phyloP scores from a whole-genome alignment of 1,284 basidiomycete species.

The Papiliotrema laurentii region DNA sequence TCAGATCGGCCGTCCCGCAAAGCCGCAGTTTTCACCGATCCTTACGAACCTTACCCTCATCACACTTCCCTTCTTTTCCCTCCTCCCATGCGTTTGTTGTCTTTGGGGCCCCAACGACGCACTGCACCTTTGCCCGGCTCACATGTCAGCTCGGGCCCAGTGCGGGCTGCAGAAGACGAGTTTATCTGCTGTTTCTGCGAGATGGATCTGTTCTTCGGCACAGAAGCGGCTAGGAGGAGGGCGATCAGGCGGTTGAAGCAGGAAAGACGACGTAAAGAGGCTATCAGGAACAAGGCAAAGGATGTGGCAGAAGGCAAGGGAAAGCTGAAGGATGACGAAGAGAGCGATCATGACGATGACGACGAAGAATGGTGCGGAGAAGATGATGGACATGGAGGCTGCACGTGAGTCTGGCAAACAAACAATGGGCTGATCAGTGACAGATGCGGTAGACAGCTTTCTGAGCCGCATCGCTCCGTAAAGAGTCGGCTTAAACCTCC shows the following conservation, averaged over 20 bases:
- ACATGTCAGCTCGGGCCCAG: slow-evolving; percentile 7
- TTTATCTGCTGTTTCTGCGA: slow-evolving; percentile 88
- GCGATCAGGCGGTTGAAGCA: slow-evolving; percentile 71
- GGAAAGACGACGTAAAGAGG: slow-evolving; percentile 65
- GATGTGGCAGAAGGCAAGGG: slow-evolving; percentile 46
- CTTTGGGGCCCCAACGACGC: slow-evolving; percentile 22
- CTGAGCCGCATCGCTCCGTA: slow-evolving; percentile 4
- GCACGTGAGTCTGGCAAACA: slow-evolving; percentile 20
- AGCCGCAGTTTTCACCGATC: slow-evolving; percentile 21
- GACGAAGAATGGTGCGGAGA: slow-evolving; percentile 17
- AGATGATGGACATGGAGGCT: slow-evolving; percentile 18
- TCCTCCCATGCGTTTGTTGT: slow-evolving; percentile 38
- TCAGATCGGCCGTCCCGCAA: slow-evolving; percentile 43
- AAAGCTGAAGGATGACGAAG: slow-evolving; percentile 20
- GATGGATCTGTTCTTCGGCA: slow-evolving; percentile 74
- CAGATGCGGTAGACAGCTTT: slow-evolving; percentile 8
- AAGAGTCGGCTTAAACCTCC: slow-evolving; percentile 11
- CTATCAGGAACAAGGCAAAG: slow-evolving; percentile 68
- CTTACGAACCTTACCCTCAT: slow-evolving; percentile 32
- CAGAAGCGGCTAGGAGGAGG: slow-evolving; percentile 59
- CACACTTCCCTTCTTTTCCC: slow-evolving; percentile 42
- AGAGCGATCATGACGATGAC: slow-evolving; percentile 22
- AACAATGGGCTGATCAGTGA: neutral
- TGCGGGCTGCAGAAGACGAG: slow-evolving; percentile 62
- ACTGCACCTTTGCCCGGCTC: slow-evolving; percentile 18